phyloP scores from a whole-genome alignment of 75 land plant genomes.

The Pseudotsuga menziesii region DNA sequence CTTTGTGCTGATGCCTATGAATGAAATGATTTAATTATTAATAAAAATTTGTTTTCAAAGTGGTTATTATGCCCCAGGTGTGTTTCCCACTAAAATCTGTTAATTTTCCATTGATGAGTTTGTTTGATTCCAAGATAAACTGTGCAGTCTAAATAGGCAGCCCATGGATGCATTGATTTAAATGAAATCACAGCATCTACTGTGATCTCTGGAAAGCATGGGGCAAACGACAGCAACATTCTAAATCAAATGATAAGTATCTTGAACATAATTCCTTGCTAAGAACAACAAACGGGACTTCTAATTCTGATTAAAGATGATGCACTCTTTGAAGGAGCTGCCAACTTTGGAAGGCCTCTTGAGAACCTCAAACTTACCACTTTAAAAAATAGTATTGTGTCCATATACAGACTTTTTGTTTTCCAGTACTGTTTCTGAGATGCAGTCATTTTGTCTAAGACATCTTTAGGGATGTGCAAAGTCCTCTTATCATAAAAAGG shows the following conservation, averaged over 20 bases:
- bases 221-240: neutral
- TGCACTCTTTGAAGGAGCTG: no score
- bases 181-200: neutral
- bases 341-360: neutral
- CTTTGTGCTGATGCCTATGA: no score
- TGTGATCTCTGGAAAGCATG: neutral
- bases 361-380: constrained; percentile 46
- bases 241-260: neutral
- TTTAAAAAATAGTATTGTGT: constrained; percentile 91
- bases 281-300: neutral
- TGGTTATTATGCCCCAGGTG: no score
- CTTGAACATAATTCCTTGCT: neutral
- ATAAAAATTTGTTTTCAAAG: no score
- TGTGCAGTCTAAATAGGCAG: no score
- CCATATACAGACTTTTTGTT: constrained; percentile 87
- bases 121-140: no score
- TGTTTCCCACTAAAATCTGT: no score
- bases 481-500: constrained; percentile 79
- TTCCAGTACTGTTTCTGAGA: constrained; percentile 93
- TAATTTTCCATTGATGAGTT: no score
- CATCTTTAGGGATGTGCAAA: constrained; percentile 79
- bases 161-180: neutral
- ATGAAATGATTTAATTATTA: no score
- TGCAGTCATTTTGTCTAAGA: constrained; percentile 80
- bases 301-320: neutral